Base-by-base conservation (phyloP, 177 flowering plant species). In the Vitis hybrid region DNA sequence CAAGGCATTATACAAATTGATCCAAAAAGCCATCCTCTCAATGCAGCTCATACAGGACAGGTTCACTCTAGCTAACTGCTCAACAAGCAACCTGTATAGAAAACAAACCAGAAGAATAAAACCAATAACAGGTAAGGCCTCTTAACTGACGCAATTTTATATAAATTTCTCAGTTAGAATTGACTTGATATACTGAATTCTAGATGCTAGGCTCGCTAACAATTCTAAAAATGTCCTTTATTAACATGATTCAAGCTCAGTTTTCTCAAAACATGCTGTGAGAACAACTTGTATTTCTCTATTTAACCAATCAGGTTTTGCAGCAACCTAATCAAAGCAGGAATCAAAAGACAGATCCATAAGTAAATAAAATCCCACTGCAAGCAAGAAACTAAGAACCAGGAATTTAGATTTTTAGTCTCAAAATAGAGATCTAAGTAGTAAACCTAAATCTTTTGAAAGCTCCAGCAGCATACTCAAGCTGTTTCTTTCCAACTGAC, bases 1-100 rank as follows among this genome's bases (percentile, higher is more conserved):
- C 63, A 84, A 67, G 9, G 85, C 85, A 76, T 84, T 84, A 45
- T 84, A 84, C 68, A 84, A 63, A 65, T 84, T 84, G 70, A 84
- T 79, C 86, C 86, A 84, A 67, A 84, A 84, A 11, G 86, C 86
- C 56, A 84, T 74, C 77, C 71, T 79, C 75, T 84, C 85, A 51
- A 72, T 74, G 78, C 62, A 50, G 53, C 51, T 77, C 83, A 84
- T 49, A 70, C 51, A 51, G 56, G 69, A 64, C 48, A 78, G 83
- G 52, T 81, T 69, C 12, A 81, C 79, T 70, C 71, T 69, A 31
- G 81, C 86, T 72, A 84, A 70, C 70, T 76, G 80, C 72, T 84
- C 83, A 65, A 84, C 83, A 33, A 84, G 80, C 33, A 51, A 60
- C 26, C 78, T 75, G 68, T 33, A 60, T 3, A 15, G 26, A 5